Base-by-base conservation (phyloP, 108 stramenopile genomes). In the Stephanodiscus minutulus region DNA sequence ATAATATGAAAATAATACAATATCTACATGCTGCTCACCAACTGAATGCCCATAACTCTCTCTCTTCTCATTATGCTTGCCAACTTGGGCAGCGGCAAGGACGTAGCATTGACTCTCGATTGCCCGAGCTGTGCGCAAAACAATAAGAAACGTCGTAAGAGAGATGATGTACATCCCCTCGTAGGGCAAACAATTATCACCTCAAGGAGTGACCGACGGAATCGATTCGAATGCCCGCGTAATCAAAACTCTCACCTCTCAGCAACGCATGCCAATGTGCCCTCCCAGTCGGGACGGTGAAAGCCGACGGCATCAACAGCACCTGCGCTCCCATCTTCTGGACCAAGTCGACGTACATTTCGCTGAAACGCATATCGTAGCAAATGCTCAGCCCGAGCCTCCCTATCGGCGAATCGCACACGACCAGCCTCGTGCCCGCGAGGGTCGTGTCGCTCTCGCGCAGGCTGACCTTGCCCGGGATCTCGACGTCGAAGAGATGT, bases 261-360 rank as follows among this genome's bases (percentile, higher is more conserved):
- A 97, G 70, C 37, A 97, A 76, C 18, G 88, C 73, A 70, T 99
- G 97, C 98, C 98, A 99, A 83, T 99, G 98, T 0, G 97, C 97
- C 12, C 68, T 68, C 7, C 98, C 98, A n/a, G 98, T 99, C 10
- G 95, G 94, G 2, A 96, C 88, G 3, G 97, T 99, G 73, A 99
- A 99, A 13, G 98, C 98, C 13, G 85, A 84, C 12, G 98, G 98
- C 12, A 93, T 84, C 64, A 97, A 77, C 25, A 99, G 39, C 41
- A 97, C 73, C 64, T 97, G 76, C 0, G 92, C 92, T 13, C 93
- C 92, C 31, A 64, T 63, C 25, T 77, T 48, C 36, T 77, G 57
- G 4, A 88, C 84, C 5, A 97, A 65, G 13, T 73, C 57, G 6
- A 66, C 70, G 73, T 92, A 97, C 73, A 94, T 79, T 82, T 93